Evolutionary conservation across 73 alveolate species (phyloP).

Genomic region (Tetrahymena thermophila): DNA sequence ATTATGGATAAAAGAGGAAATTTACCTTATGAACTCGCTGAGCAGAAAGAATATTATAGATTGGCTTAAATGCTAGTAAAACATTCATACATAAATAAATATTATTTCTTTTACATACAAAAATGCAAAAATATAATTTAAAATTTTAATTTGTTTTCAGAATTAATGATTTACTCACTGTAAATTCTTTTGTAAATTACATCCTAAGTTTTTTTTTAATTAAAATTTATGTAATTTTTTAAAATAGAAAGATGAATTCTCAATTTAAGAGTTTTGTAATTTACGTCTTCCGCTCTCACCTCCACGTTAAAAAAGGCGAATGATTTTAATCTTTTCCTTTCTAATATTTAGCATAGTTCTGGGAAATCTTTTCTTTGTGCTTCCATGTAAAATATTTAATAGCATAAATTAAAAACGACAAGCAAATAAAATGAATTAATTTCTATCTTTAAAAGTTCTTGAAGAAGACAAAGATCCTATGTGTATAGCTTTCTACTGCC

Average conservation of each 20-base stretch:
- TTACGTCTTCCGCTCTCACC: not conserved
- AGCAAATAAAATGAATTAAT: too few relatives aligned
- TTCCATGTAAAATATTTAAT: not conserved
- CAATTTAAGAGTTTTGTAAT: not conserved
- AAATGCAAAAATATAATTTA: too few relatives aligned
- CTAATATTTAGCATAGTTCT: conserved; percentile 13
- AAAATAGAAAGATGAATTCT: not conserved
- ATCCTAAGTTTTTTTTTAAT: not conserved
- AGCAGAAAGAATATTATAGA: conserved; percentile 6
- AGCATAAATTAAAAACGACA: not conserved
- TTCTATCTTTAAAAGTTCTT: not conserved
- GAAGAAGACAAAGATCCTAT: not conserved
- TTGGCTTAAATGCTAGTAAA: not conserved
- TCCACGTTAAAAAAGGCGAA: not conserved
- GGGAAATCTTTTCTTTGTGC: not conserved
- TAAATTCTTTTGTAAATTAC: not conserved
- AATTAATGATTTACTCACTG: too few relatives aligned
- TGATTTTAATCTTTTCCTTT: not conserved
- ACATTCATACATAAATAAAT: too few relatives aligned
- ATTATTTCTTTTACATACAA: not conserved
- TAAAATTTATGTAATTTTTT: not conserved
- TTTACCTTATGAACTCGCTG: conserved; percentile 55
- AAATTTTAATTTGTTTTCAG: too few relatives aligned
- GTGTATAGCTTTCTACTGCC: not conserved
- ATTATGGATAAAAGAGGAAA: conserved; percentile 55